Base-by-base conservation (phyloP, 768 basidiomycete genomes). In the Trametes gibbosa region DNA sequence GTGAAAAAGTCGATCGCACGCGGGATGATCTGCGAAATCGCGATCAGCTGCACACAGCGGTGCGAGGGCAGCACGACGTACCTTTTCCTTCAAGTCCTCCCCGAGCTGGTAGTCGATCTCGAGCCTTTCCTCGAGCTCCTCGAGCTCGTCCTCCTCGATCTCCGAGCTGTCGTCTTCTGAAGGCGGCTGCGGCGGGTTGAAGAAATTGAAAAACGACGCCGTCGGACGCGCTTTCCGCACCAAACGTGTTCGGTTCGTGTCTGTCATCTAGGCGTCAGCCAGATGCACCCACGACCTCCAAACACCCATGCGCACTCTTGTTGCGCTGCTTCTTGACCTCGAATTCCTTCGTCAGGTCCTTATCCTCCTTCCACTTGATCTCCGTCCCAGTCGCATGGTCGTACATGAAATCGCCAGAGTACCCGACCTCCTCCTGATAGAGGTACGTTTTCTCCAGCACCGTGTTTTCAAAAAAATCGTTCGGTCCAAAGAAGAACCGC, bases 281-380 rank as follows among this genome's bases (percentile, higher is more conserved):
- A 29, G n/a, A 39, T 12, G 41, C 56, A 17, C 66, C 56, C 32
- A 43, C 35, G 9, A 25, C n/a, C 34, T 3, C 21, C 14, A 34
- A 37, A 34, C 32, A 35, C 24, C 8, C 19, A 8, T 3, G 67
- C 70, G 24, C 59, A 97, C 95, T 95, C 83, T 98, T 99, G 79
- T 99, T 99, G 69, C 96, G 81, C 77, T 98, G 96, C 81, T 97
- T 98, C 83, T 96, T 97, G 74, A 98, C 95, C 79, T 98, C 96
- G 67, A 92, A 90, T 77, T 92, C 91, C 77, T 94, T 93, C 51
- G 96, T 99, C 58, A 99, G 81, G 76, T 99, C 93, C 78, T 97
- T 95, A 67, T 96, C 95, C 73, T 92, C 95, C 77, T 96, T 96
- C 96, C 96, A 99, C 74, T 87, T 85, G 77, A 99, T 95, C 69